These are phyloP conservation scores for Hemerocallis citrina DNA, from an alignment of 106 monocot species.

Conservation along the genomic window DNA sequence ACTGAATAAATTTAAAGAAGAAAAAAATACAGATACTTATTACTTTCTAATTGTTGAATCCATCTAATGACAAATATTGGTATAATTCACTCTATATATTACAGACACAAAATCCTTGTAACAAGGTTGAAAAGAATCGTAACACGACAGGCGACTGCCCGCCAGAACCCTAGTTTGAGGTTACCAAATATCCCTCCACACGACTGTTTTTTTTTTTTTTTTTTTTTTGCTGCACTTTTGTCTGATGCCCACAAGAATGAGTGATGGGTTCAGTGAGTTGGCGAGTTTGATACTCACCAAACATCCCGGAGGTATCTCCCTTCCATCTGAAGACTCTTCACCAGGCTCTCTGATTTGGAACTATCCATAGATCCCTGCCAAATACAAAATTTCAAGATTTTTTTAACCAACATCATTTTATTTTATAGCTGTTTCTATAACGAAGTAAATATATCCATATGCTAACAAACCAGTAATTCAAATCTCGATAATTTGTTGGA, in stretches of 20 bases:
- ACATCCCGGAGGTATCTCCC: slow-evolving; percentile 93
- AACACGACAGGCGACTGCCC: neutral
- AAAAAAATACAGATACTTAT: neutral
- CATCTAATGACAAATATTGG: slow-evolving; percentile 1
- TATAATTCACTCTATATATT: neutral
- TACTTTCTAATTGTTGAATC: neutral
- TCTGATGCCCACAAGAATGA: neutral
- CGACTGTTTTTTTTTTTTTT: neutral
- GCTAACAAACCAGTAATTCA: no score
- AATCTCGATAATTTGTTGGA: no score
- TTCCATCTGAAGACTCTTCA: slow-evolving; percentile 90
- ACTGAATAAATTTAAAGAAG: neutral
- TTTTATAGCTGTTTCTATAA: no score
- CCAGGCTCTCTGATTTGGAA: slow-evolving; percentile 75
- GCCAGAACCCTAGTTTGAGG: neutral
- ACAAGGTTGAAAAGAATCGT: slow-evolving; percentile 10
- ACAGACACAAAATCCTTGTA: slow-evolving; percentile 3
- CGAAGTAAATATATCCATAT: no score
- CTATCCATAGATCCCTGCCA: slow-evolving; percentile 81
- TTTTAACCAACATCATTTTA: no score
- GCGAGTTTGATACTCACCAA: slow-evolving; percentile 43
- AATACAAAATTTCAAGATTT: neutral
- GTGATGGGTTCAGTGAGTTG: no score
- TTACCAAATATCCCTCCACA: neutral
- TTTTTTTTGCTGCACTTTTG: neutral